Base-by-base conservation (phyloP, 2,329 filamentous ascomycete species). In the Fusarium hainanense region DNA sequence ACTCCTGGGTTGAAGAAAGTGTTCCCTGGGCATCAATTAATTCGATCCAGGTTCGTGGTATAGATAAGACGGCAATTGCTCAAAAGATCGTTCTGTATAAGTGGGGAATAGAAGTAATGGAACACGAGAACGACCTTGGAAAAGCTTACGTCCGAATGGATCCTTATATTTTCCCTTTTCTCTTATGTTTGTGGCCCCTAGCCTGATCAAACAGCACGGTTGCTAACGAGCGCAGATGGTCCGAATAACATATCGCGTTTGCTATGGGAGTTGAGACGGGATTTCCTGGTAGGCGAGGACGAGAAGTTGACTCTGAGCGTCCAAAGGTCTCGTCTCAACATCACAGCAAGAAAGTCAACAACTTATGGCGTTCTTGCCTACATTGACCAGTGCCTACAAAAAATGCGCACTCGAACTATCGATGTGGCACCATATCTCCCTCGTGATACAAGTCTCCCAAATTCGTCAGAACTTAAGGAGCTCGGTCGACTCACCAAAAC, bases 61-160 rank as follows among this genome's bases (percentile, higher is more conserved):
- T 37, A 16, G 52, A 71, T 6, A 89, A 88, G 73, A 74, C 81
- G 41, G 78, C 68, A 28, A 72, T 83, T 13, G 82, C 78, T 1
- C 65, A 83, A 18, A 77, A 76, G 58, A 76, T 89, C 55, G 78
- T 89, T 78, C 79, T 80, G 14, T 76, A 81, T 25, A 82, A 80
- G 61, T 89, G 87, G 87, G 80, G 79, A 5, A 67, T 89, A n/a
- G 79, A 82, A 11, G 81, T 84, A 4, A 78, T 81, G 56, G 84
- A 87, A 66, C 73, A 85, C 18, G 72, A 82, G 16, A 79, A 82
- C 21, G 78, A 78, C 8, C 73, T 82, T 6, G 87, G 86, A 8
- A 76, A 78, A 32, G 73, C 81, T 2, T 76, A 75, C 4, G 61
- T 88, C 9, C 77, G 71, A 63, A 68, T 88, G 21, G 72, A 76